These are phyloP conservation scores for Sphagnurus paluster DNA, from an alignment of 1,284 basidiomycete genomes.

Conservation along the genomic window DNA sequence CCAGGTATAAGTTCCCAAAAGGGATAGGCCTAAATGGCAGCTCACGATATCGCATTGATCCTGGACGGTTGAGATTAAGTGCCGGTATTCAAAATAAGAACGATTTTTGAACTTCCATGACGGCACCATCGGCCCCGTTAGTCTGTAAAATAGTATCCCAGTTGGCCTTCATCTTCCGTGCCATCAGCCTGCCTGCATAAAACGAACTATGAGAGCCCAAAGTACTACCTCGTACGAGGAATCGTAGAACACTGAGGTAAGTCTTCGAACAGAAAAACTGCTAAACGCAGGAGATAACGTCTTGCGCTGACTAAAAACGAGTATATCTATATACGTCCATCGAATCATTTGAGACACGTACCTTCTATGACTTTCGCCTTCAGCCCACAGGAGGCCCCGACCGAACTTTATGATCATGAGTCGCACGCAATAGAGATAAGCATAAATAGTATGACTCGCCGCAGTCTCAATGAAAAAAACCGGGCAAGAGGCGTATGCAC, in stretches of 20 bases:
- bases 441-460: conserved; percentile 36
- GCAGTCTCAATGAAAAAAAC: conserved; percentile 40
- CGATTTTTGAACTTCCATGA: conserved; percentile 61
- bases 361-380: conserved; percentile 51
- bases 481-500: conserved; percentile 37
- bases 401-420: conserved; percentile 38
- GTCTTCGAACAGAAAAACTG: conserved; percentile 39
- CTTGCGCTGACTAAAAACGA: conserved; percentile 39
- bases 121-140: conserved; percentile 25
- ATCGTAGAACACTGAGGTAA: conserved; percentile 46
- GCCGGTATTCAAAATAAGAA: conserved; percentile 24
- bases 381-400: conserved; percentile 48
- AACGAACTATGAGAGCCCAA: neutral
- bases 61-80: conserved; percentile 13
- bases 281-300: conserved; percentile 47
- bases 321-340: neutral
- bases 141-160: conserved; percentile 53
- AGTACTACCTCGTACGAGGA: conserved; percentile 46
- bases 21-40: neutral
- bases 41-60: conserved; percentile 38
- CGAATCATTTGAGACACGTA: conserved; percentile 17
- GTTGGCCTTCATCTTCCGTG: conserved; percentile 43
- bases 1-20: neutral
- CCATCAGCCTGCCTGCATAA: neutral
- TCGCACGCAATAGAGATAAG: neutral